Evolutionary conservation across 225 moss, liverwort and hornwort species (phyloP).

Genomic region (Physcomitrium patens): DNA sequence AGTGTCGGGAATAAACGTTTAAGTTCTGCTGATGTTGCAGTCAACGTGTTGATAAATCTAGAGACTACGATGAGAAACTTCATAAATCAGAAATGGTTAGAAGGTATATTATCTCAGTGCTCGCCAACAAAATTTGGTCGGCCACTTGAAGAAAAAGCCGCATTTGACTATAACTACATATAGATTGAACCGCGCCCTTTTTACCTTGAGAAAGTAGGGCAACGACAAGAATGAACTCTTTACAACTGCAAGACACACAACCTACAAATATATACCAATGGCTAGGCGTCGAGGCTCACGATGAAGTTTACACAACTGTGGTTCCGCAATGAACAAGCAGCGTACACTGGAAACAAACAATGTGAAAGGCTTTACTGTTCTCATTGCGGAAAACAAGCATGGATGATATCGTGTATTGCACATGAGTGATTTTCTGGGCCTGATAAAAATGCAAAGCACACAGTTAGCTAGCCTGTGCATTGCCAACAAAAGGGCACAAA

Average conservation of each 20-base stretch:
- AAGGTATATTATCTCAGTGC: conserved; percentile 41
- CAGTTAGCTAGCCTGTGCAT: conserved; percentile 22
- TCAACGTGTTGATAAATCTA: too few relatives aligned
- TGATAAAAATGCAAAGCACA: conserved; percentile 26
- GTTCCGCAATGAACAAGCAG: conserved; percentile 12
- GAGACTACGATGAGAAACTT: not conserved
- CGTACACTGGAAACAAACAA: conserved; percentile 19
- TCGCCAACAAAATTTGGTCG: conserved; percentile 44
- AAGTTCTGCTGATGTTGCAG: not conserved
- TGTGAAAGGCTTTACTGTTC: conserved; percentile 26
- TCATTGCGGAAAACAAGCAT: conserved; percentile 19
- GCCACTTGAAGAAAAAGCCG: conserved; percentile 42
- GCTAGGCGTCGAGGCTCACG: conserved; percentile 29
- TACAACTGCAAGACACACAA: conserved; percentile 31
- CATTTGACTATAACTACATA: conserved; percentile 38
- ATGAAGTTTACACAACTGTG: conserved; percentile 16
- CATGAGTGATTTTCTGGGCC: conserved; percentile 32
- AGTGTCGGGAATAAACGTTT: not conserved
- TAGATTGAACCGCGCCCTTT: conserved; percentile 31
- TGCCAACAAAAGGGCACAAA: conserved; percentile 9
- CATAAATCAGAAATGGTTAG: not conserved
- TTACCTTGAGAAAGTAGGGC: conserved; percentile 29
- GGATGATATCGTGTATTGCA: conserved; percentile 20
- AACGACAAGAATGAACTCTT: conserved; percentile 28
- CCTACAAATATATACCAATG: conserved; percentile 39